These are phyloP conservation scores for Calocera cornea DNA, from an alignment of 768 basidiomycete species.

Conservation along the genomic window DNA sequence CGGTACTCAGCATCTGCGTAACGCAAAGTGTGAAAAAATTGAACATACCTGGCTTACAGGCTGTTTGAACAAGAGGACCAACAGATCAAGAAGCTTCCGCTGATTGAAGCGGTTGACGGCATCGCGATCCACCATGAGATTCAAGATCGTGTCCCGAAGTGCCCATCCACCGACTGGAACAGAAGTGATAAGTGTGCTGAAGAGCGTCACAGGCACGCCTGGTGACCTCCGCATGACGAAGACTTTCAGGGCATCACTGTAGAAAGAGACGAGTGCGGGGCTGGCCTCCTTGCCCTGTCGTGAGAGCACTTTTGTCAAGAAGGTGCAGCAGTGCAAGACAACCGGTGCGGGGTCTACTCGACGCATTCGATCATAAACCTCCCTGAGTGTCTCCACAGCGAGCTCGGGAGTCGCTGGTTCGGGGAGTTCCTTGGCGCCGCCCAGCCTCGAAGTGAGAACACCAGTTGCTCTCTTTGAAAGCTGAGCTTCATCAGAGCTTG, in stretches of 20 bases:
- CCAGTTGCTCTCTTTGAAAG: slow-evolving; percentile 78
- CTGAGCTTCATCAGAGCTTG: slow-evolving; percentile 66
- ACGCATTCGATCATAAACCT: slow-evolving; percentile 40
- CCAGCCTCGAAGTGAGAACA: slow-evolving; percentile 58
- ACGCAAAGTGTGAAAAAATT: background rate
- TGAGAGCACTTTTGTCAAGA: background rate
- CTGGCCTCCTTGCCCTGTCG: background rate
- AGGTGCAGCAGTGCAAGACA: background rate
- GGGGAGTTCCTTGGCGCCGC: slow-evolving; percentile 58
- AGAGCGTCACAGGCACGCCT: background rate
- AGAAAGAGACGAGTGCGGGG: background rate
- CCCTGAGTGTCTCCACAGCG: slow-evolving; percentile 37
- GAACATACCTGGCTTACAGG: background rate
- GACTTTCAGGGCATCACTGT: background rate
- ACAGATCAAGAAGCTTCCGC: background rate
- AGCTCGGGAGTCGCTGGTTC: slow-evolving; percentile 33
- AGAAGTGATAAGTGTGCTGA: background rate
- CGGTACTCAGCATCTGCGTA: background rate
- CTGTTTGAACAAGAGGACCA: background rate
- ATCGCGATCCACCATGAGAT: background rate
- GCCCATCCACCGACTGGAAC: background rate
- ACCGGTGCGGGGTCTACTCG: background rate
- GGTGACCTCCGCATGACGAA: background rate
- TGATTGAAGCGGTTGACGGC: background rate
- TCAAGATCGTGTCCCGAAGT: background rate